phyloP scores from a whole-genome alignment of 2,329 filamentous ascomycete species.

The Aspergillus viridinutans region DNA sequence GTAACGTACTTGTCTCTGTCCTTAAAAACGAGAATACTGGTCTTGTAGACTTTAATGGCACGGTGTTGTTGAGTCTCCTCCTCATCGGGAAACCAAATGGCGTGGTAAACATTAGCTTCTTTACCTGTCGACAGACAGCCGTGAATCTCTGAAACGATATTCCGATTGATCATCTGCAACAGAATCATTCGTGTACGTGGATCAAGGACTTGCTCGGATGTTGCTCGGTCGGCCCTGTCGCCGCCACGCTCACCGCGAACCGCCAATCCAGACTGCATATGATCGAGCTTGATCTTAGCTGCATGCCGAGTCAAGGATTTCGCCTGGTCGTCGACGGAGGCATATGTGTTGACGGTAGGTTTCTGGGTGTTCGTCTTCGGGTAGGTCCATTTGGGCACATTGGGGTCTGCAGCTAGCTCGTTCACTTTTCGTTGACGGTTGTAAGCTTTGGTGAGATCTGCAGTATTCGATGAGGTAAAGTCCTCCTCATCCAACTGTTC shows the following conservation, averaged over 20 bases:
- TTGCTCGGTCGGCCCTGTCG: conserved; percentile 89
- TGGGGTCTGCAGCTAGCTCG: conserved; percentile 46
- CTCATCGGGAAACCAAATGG: conserved; percentile 59
- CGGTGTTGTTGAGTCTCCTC: conserved; percentile 59
- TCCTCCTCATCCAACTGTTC: conserved; percentile 54
- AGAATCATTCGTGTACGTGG: conserved; percentile 92
- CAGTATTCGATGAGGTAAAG: conserved; percentile 52
- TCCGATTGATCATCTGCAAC: conserved; percentile 90
- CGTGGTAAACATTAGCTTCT: conserved; percentile 97
- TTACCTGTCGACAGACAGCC: conserved; percentile 95
- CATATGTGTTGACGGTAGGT: conserved; percentile 71
- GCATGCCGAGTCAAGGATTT: conserved; percentile 80
- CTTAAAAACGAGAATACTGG: conserved; percentile 94
- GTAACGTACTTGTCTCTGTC: conserved; percentile 94
- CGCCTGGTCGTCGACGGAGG: conserved; percentile 82
- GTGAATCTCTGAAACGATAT: conserved; percentile 84
- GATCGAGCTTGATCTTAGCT: conserved; percentile 75
- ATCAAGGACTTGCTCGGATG: conserved; percentile 90
- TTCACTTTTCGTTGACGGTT: conserved; percentile 74
- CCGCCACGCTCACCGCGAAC: conserved; percentile 43
- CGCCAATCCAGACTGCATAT: conserved; percentile 50
- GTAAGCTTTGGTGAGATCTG: conserved; percentile 79
- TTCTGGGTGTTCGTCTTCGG: conserved; percentile 75
- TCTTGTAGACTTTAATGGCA: conserved; percentile 99
- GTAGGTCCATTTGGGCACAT: conserved; percentile 52